Percentiles rank a stretch among this genome's conserved stretches.
Conservation (phyloP, 2,329 filamentous ascomycete genomes). For the Curvularia sp. region DNA sequence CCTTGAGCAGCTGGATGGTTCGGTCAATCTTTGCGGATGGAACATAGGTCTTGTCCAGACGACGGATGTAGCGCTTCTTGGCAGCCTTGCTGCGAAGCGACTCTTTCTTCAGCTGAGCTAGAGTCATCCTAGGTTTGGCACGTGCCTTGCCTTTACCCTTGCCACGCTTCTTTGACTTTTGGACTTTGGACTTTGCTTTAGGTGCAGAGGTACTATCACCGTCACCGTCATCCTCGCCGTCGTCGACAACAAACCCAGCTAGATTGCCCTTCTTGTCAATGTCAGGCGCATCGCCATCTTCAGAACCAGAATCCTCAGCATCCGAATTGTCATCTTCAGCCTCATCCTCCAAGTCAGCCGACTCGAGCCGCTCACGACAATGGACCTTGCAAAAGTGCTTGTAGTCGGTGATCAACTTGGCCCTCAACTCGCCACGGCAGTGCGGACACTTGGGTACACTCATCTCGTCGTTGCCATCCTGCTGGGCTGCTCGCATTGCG, state of each 20-base stretch:
- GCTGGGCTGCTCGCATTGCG: slow-evolving; percentile 45
- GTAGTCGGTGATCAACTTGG: slow-evolving; percentile 75
- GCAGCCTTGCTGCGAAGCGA: slow-evolving; percentile 69
- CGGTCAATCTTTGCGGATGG: slow-evolving; percentile 78
- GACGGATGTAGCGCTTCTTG: slow-evolving; percentile 72
- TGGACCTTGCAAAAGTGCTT: slow-evolving; percentile 76
- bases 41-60: slow-evolving; percentile 72
- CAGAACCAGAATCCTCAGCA: slow-evolving; percentile 41
- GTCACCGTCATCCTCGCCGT: slow-evolving; percentile 46
- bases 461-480: slow-evolving; percentile 63
- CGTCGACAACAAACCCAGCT: slow-evolving; percentile 65
- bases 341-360: slow-evolving; percentile 31
- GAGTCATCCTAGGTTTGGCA: slow-evolving; percentile 54
- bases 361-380: slow-evolving; percentile 61
- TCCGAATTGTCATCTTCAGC: slow-evolving; percentile 43
- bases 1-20: slow-evolving; percentile 68
- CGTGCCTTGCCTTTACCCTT: slow-evolving; percentile 53
- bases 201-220: slow-evolving; percentile 3
- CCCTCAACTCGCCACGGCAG: slow-evolving; percentile 73
- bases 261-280: slow-evolving; percentile 50
- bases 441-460: slow-evolving; percentile 72
- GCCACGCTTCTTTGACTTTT: slow-evolving; percentile 19
- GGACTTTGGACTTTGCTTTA: slow-evolving; percentile 37
- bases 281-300: slow-evolving; percentile 44
- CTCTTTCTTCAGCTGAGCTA: slow-evolving; percentile 72